Evolutionary conservation across 139 green algal species (phyloP).

Genomic region (Coelastrella sp.): DNA sequence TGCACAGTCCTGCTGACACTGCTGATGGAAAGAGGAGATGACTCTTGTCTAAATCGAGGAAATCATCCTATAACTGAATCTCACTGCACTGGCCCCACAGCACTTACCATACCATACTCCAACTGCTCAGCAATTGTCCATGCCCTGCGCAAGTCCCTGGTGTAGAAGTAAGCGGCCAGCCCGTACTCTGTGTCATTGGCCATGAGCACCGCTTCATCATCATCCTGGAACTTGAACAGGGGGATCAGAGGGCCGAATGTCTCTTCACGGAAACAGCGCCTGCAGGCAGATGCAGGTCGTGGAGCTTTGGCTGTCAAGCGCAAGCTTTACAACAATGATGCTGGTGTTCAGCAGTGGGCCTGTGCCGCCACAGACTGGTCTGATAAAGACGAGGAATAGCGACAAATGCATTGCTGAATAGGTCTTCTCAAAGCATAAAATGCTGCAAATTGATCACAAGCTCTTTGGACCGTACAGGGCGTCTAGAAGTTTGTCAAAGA

Average conservation of each 20-base stretch:
- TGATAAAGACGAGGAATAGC: no score
- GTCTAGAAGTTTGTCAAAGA: no score
- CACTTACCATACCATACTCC: slow-evolving; percentile 93
- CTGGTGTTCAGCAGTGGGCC: no score
- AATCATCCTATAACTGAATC: not conserved
- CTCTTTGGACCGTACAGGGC: no score
- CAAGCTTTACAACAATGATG: no score
- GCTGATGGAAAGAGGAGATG: no score
- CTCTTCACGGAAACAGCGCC: slow-evolving; percentile 90
- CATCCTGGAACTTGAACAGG: slow-evolving; percentile 75
- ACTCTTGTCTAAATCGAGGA: not conserved
- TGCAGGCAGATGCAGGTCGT: slow-evolving; percentile 27
- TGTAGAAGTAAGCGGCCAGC: slow-evolving; percentile 96
- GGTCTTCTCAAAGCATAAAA: no score
- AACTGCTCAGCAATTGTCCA: slow-evolving; percentile 90
- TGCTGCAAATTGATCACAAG: no score
- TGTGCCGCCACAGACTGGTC: no score
- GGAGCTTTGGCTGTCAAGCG: no score
- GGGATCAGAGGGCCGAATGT: slow-evolving; percentile 94
- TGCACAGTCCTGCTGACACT: not conserved
- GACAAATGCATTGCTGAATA: no score
- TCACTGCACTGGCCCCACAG: not conserved
- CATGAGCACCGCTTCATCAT: slow-evolving; percentile 83
- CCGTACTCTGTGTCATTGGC: slow-evolving; percentile 94
- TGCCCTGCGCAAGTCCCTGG: slow-evolving; percentile 79